A percentile compares a stretch with the other conserved stretches of the same genome.
Evolutionary conservation across 306 rosid species (phyloP).

Genomic region (Astragalus glycyphyllos): DNA sequence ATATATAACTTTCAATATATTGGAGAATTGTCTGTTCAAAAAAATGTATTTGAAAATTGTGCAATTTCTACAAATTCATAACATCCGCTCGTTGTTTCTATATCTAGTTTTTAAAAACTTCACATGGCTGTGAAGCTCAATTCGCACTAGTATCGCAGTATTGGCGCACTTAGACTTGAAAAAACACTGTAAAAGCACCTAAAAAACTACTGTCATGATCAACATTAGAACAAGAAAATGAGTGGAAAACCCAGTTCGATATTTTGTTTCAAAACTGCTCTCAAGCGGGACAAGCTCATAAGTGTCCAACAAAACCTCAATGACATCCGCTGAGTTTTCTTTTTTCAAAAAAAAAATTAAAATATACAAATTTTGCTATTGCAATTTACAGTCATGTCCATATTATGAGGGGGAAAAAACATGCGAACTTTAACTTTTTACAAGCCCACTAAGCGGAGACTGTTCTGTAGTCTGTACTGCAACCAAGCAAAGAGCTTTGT

Average conservation of each 20-base stretch:
- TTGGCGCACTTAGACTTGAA: no score
- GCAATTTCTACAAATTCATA: no score
- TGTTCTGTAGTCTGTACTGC: neutral
- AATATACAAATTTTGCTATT: slow-evolving; percentile 4
- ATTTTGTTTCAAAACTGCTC: neutral
- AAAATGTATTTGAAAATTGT: no score
- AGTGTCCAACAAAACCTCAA: neutral
- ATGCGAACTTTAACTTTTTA: slow-evolving; percentile 13
- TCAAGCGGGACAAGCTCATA: neutral
- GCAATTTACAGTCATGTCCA: slow-evolving; percentile 26
- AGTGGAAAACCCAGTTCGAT: neutral
- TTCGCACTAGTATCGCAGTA: no score
- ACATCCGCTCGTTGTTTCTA: no score
- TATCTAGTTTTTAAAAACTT: no score
- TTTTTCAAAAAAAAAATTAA: neutral
- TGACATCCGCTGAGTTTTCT: neutral
- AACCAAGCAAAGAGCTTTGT: slow-evolving; percentile 22
- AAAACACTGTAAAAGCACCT: no score
- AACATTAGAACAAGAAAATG: neutral
- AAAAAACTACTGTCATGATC: neutral
- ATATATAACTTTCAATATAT: no score
- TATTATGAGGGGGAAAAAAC: neutral
- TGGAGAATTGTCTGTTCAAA: no score
- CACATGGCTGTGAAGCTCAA: no score
- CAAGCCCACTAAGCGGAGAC: neutral